Percentiles rank a stretch among this genome's conserved stretches.
These are phyloP conservation scores for Licmophora abbreviata DNA, from an alignment of 108 stramenopile genomes.

Conservation along the genomic window DNA sequence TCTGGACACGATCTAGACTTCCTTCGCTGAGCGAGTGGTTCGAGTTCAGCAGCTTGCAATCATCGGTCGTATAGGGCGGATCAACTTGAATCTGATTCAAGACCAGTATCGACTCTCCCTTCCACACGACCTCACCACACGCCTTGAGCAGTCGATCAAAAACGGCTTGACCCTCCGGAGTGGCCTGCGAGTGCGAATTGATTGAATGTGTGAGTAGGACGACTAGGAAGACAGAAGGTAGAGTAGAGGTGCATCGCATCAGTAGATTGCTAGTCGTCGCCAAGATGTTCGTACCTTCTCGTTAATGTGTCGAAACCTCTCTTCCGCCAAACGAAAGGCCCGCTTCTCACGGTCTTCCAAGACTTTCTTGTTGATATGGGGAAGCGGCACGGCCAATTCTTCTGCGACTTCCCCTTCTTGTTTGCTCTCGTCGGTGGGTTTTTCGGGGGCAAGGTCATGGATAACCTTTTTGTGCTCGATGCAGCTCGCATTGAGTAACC, in stretches of 20 bases:
- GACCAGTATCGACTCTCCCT: conserved; percentile 58
- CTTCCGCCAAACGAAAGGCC: conserved; percentile 61
- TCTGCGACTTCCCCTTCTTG: background rate
- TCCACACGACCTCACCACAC: conserved; percentile 64
- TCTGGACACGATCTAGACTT: conserved; percentile 75
- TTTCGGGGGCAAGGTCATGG: conserved; percentile 9
- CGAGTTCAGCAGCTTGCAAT: conserved; percentile 41
- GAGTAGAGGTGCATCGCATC: background rate
- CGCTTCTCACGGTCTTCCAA: conserved; percentile 78
- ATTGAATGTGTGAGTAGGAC: conserved; percentile 2
- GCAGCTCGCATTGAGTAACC: conserved; percentile 29
- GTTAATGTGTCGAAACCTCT: conserved; percentile 70
- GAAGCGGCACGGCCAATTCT: conserved; percentile 20
- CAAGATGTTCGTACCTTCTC: conserved; percentile 50
- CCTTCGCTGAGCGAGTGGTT: conserved; percentile 20
- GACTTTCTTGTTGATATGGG: conserved; percentile 35
- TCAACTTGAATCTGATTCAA: conserved; percentile 63
- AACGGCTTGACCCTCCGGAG: conserved; percentile 62
- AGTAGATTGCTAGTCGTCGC: background rate
- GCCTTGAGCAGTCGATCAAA: conserved; percentile 81
- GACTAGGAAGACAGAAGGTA: conserved; percentile 2
- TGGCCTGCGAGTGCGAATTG: conserved; percentile 27
- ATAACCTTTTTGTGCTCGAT: conserved; percentile 32
- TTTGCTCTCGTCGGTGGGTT: conserved; percentile 7
- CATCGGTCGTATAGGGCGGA: conserved; percentile 59